A percentile compares a stretch with the other conserved stretches of the same genome.
Conservation (phyloP, 1,284 basidiomycete genomes). For the Irpex sp. region DNA sequence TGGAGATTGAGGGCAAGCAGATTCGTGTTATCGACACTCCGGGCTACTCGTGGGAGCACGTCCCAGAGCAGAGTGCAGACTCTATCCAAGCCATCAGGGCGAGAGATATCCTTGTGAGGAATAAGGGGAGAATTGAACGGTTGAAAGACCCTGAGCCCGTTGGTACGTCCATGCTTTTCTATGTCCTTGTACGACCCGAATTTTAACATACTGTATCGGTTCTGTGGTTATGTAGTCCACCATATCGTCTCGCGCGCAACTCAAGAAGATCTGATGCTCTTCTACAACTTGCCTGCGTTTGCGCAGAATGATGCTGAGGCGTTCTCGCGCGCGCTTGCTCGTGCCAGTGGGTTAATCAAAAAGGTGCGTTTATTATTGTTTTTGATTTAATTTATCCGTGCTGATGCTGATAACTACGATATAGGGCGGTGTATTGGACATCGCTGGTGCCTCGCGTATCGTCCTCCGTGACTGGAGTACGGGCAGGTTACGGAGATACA, state of each 20-base stretch:
- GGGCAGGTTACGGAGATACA: slow-evolving; percentile 80
- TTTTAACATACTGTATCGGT: background rate
- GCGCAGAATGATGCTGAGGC: slow-evolving; percentile 64
- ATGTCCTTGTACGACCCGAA: background rate
- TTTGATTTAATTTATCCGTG: slow-evolving; percentile 2
- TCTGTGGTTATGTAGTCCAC: slow-evolving; percentile 44
- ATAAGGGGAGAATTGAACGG: slow-evolving; percentile 83
- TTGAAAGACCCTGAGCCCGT: slow-evolving; percentile 82
- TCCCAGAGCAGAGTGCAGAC: slow-evolving; percentile 37
- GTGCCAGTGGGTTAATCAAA: slow-evolving; percentile 77
- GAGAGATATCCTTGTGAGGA: slow-evolving; percentile 74
- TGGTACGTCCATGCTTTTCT: slow-evolving; percentile 41
- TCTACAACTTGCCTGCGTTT: slow-evolving; percentile 87
- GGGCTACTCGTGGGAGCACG: slow-evolving; percentile 62
- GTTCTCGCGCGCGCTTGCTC: slow-evolving; percentile 83
- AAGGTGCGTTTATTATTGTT: slow-evolving; percentile 48
- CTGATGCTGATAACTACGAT: background rate
- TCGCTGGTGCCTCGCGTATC: slow-evolving; percentile 77
- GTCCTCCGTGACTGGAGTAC: slow-evolving; percentile 90
- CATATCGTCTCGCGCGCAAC: slow-evolving; percentile 74
- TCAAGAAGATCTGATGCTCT: slow-evolving; percentile 83
- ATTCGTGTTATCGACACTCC: slow-evolving; percentile 82
- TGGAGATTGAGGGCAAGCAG: slow-evolving; percentile 40
- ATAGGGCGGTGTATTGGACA: slow-evolving; percentile 75
- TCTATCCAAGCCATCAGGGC: slow-evolving; percentile 47